phyloP scores from a whole-genome alignment of 805 yeast species.

The Starmerella geochares region DNA sequence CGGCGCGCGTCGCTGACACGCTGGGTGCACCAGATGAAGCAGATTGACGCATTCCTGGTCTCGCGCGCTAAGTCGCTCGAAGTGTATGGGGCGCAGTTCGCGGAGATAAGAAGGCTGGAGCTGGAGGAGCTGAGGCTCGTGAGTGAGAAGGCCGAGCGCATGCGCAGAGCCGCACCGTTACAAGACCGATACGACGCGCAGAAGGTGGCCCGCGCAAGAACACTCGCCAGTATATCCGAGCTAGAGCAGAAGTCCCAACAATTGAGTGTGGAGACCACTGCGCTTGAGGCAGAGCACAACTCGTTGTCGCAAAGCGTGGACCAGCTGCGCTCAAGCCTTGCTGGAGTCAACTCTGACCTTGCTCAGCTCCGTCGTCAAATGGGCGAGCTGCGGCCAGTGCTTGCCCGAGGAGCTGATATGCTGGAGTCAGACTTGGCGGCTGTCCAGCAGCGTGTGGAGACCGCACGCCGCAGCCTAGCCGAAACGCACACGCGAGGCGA shows the following conservation, averaged over 20 bases:
- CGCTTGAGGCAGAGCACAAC: not conserved
- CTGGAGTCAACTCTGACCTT: not conserved
- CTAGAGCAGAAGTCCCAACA: not conserved
- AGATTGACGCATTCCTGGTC: slow-evolving; percentile 6
- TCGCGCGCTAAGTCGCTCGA: not conserved
- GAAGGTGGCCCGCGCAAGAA: not conserved
- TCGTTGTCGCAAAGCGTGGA: not conserved
- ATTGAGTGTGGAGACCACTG: not conserved
- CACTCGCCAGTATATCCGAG: not conserved
- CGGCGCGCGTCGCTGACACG: not conserved
- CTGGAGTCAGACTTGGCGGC: not conserved
- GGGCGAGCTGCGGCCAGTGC: not conserved
- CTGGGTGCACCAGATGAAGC: slow-evolving; percentile 7
- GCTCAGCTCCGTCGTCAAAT: not conserved
- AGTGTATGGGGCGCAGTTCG: not conserved
- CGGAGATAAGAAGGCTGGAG: not conserved
- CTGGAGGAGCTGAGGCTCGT: not conserved
- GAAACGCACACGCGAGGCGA: not conserved
- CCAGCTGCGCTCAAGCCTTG: not conserved
- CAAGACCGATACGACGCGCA: not conserved
- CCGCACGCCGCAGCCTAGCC: not conserved
- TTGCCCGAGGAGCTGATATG: slow-evolving; percentile 1
- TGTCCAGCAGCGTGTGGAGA: not conserved
- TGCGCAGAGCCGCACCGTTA: not conserved
- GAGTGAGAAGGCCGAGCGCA: not conserved